phyloP scores from a whole-genome alignment of 1,139 yeast species.

The Pichia sp. region DNA sequence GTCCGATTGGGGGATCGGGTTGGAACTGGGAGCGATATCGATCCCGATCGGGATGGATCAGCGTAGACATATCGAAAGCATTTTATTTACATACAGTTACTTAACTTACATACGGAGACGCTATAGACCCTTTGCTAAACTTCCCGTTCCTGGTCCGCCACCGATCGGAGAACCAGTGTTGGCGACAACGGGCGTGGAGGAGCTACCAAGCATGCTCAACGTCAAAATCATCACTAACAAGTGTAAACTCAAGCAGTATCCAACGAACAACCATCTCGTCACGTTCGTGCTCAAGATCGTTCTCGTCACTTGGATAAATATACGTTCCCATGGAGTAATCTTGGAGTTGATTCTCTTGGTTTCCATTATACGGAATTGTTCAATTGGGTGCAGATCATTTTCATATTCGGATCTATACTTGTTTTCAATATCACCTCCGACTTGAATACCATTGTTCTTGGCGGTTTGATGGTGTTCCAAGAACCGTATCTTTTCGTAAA shows the following conservation, averaged over 20 bases:
- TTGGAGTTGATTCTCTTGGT: constrained; percentile 71
- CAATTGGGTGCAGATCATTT: constrained; percentile 78
- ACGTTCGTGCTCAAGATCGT: constrained; percentile 71
- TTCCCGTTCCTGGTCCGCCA: constrained; percentile 25
- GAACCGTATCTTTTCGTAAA: constrained; percentile 81
- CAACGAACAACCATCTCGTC: constrained; percentile 70
- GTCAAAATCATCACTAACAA: constrained; percentile 67
- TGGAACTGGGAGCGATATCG: too few relatives aligned
- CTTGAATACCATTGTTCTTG: constrained; percentile 16
- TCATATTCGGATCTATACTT: constrained; percentile 65
- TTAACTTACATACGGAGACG: too few relatives aligned
- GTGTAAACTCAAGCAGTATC: constrained; percentile 76
- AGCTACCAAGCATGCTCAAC: constrained; percentile 49
- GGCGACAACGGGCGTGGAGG: constrained; percentile 3
- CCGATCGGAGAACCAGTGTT: constrained; percentile 11
- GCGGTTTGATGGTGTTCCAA: constrained; percentile 50
- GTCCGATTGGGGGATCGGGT: too few relatives aligned
- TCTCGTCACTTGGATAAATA: constrained; percentile 73
- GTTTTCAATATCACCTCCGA: constrained; percentile 49
- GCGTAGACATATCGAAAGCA: too few relatives aligned
- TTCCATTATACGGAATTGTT: constrained; percentile 76
- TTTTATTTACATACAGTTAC: too few relatives aligned
- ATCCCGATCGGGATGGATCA: too few relatives aligned
- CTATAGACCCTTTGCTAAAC: not conserved
- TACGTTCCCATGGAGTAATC: constrained; percentile 74